Evolutionary conservation across 768 basidiomycete genomes (phyloP), one percentile per base, ranked within the genome.

Genomic region (Trametes coccinea): DNA sequence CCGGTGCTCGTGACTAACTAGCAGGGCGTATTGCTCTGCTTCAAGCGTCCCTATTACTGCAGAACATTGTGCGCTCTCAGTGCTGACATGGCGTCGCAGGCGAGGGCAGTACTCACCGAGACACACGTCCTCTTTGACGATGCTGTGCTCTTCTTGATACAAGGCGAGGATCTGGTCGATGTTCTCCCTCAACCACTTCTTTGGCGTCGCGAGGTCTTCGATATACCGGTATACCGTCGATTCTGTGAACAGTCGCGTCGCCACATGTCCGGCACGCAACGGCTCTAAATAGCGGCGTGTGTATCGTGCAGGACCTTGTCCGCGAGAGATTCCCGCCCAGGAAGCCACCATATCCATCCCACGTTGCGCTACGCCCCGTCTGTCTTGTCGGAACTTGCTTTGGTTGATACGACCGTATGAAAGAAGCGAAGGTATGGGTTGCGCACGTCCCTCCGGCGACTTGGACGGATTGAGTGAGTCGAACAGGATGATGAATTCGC

Each of bases 131-230:
- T 78, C 77, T 40, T 70, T 70, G 17, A 71, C 69, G 29, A 78
- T 65, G 29, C 63, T 63, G 55, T 78, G 76, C 45, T 73, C 66
- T 11, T 62, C 64, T 8, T 73, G 83, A 70, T 82, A 92, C 16
- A 82, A 71, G 45, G 81, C 71, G 74, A 92, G 66, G 64, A 94
- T 85, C 22, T 76, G 69, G 59, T 89, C 82, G 29, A 85, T 82
- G 65, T 93, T 87, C 4, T 81, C 79, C 59, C 81, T 82, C 73
- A 94, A 88, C 89, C 92, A 94, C 60, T 76, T 80, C 67, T 84
- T 87, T 0, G 90, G 84, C 9, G 84, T 82, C 5, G 84, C 81
- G 48, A 89, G 66, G 43, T 80, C 78, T 56, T 86, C 82, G 62
- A 92, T 78, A 66, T 88, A 91, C 16, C 79, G 80, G 71, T 90